phyloP scores from a whole-genome alignment of 2,329 filamentous ascomycete genomes.

The Neofusicoccum cordaticola region DNA sequence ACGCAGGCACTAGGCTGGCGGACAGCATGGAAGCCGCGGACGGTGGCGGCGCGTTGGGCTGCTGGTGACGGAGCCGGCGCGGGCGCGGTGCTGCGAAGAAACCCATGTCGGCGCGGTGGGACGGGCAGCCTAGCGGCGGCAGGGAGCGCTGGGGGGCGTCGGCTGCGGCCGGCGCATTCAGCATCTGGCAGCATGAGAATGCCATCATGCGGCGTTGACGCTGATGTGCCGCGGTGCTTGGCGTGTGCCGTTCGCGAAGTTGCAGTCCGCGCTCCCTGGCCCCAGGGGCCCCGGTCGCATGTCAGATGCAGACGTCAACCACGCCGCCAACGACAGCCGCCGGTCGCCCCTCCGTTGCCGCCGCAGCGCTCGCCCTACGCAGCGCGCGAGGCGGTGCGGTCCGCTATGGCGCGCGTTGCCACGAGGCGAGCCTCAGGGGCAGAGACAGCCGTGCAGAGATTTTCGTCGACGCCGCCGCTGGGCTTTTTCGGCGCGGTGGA shows the following conservation, averaged over 20 bases:
- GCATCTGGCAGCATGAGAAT: not conserved
- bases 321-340: slow-evolving; percentile 3
- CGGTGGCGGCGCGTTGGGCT: not conserved
- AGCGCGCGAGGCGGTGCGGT: slow-evolving; percentile 8
- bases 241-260: not conserved
- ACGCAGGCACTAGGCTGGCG: not conserved
- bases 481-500: not conserved
- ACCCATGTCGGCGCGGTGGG: not conserved
- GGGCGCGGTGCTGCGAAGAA: slow-evolving; percentile 1
- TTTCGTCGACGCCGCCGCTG: not conserved
- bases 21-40: not conserved
- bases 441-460: slow-evolving; percentile 1
- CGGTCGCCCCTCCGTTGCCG: not conserved
- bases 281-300: not conserved
- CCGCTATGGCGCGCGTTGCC: slow-evolving; percentile 12
- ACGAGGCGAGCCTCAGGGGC: slow-evolving; percentile 5
- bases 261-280: not conserved
- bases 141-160: not conserved
- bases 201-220: slow-evolving; percentile 10
- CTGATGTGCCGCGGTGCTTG: not conserved
- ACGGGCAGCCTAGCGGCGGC: not conserved
- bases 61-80: not conserved
- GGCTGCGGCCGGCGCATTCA: not conserved
- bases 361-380: not conserved
- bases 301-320: slow-evolving; percentile 11